phyloP scores from a whole-genome alignment of 306 rosid genomes.

The Arachis stenosperma region DNA sequence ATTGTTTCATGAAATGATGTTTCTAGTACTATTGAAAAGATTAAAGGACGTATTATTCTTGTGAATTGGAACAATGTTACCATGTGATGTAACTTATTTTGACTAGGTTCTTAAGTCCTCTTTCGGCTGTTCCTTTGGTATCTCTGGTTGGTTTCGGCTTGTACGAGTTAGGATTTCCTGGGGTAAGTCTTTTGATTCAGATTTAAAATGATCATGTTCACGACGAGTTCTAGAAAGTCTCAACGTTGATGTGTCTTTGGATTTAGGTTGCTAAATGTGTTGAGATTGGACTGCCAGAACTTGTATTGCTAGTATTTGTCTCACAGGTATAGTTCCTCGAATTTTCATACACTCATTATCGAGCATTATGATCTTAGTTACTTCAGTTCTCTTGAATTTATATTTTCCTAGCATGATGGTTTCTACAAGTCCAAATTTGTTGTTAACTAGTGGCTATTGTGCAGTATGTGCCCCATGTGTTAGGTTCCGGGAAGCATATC shows the following conservation, averaged over 20 bases:
- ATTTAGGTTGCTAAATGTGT: conserved; percentile 95
- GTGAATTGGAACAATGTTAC: conserved; percentile 14
- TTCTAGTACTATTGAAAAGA: conserved; percentile 19
- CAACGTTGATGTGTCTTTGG: conserved; percentile 40
- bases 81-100: conserved; percentile 24
- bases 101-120: conserved; percentile 93
- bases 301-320: conserved; percentile 71
- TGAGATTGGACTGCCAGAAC: conserved; percentile 95
- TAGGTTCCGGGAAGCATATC: conserved; percentile 53
- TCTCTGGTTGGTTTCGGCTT: conserved; percentile 93
- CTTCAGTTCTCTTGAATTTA: conserved; percentile 24
- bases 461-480: conserved; percentile 93
- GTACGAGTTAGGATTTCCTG: conserved; percentile 92
- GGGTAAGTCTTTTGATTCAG: conserved; percentile 62
- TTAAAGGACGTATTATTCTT: conserved; percentile 24
- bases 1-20: conserved; percentile 28
- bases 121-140: conserved; percentile 88
- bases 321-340: conserved; percentile 73
- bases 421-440: conserved; percentile 32
- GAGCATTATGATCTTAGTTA: conserved; percentile 22
- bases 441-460: conserved; percentile 39
- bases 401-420: conserved; percentile 25
- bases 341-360: neutral
- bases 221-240: conserved; percentile 3
- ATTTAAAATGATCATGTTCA: conserved; percentile 16